Percentiles rank a stretch among this genome's conserved stretches.
These are phyloP conservation scores for Metschnikowia arizonensis DNA, from an alignment of 805 yeast species.

Conservation along the genomic window DNA sequence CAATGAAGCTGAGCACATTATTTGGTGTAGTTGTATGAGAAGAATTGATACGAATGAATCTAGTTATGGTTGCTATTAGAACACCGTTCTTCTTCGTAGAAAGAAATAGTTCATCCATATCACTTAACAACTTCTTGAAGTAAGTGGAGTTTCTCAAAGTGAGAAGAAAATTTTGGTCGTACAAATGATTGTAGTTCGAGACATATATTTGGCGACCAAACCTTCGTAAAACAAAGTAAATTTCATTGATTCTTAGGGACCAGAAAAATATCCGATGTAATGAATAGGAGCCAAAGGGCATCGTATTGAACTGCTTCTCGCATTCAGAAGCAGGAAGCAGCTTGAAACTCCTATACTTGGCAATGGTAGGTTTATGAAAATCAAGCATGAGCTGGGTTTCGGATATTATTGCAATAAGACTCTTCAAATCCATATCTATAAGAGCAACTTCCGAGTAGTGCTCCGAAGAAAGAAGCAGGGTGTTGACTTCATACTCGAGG, in stretches of 20 bases:
- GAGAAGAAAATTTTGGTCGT: slow-evolving; percentile 38
- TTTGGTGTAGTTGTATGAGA: slow-evolving; percentile 32
- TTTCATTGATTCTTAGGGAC: slow-evolving; percentile 46
- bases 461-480: slow-evolving; percentile 2
- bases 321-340: slow-evolving; percentile 11
- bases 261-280: slow-evolving; percentile 46
- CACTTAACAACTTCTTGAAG: slow-evolving; percentile 17
- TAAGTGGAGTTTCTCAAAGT: slow-evolving; percentile 23
- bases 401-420: slow-evolving; percentile 25
- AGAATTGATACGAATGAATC: slow-evolving; percentile 42
- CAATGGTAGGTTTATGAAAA: slow-evolving; percentile 19
- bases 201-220: slow-evolving; percentile 46
- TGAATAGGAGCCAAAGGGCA: slow-evolving; percentile 37
- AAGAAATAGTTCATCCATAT: slow-evolving; percentile 38
- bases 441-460: slow-evolving; percentile 27
- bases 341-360: slow-evolving; percentile 11
- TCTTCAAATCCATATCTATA: slow-evolving; percentile 38
- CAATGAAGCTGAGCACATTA: slow-evolving; percentile 36
- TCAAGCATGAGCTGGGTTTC: slow-evolving; percentile 28
- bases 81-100: slow-evolving; percentile 47
- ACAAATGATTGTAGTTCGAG: slow-evolving; percentile 41
- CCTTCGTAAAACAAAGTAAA: slow-evolving; percentile 44
- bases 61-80: slow-evolving; percentile 44
- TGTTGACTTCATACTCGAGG: slow-evolving; percentile 8
- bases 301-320: slow-evolving; percentile 6